Percentiles rank a stretch among this genome's conserved stretches.
Conservation (phyloP, 169 alveolate genomes). For the Cystoisospora suis region DNA sequence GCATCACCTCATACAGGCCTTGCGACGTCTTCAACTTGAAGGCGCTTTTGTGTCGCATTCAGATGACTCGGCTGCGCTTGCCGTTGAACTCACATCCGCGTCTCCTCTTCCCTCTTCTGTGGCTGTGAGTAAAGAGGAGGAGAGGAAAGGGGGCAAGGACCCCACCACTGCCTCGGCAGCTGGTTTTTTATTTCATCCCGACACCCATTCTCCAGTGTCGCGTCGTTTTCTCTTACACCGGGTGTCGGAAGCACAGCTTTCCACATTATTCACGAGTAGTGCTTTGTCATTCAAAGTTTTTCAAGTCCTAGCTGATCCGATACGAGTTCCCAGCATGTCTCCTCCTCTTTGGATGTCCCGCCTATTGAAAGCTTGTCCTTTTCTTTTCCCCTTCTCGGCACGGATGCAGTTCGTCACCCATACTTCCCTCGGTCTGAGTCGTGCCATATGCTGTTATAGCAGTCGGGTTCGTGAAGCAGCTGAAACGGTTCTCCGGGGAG, state of each 20-base stretch:
- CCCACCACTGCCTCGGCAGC: neutral
- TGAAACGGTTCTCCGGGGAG: constrained; percentile 34
- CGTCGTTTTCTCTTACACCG: neutral
- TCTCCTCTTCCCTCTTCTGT: neutral
- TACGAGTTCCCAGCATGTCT: constrained; percentile 36
- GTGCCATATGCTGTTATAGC: constrained; percentile 33
- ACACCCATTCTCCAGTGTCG: neutral
- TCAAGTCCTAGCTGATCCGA: constrained; percentile 53
- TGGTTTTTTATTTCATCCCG: neutral
- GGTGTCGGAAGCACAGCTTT: constrained; percentile 11
- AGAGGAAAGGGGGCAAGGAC: neutral
- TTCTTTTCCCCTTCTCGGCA: constrained; percentile 53
- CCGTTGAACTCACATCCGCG: neutral
- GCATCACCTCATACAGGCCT: constrained; percentile 21
- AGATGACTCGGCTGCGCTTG: neutral
- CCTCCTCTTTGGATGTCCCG: constrained; percentile 56
- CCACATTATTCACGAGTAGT: neutral
- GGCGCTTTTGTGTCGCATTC: neutral
- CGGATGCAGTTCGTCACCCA: constrained; percentile 23
- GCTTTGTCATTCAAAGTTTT: neutral
- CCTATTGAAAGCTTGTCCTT: constrained; percentile 45
- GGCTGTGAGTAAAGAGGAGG: neutral
- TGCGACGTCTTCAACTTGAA: constrained; percentile 15
- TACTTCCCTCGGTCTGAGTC: constrained; percentile 5
- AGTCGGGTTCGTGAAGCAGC: constrained; percentile 46